Evolutionary conservation across 768 basidiomycete species (phyloP).

Genomic region (Boletus tomentosulus): DNA sequence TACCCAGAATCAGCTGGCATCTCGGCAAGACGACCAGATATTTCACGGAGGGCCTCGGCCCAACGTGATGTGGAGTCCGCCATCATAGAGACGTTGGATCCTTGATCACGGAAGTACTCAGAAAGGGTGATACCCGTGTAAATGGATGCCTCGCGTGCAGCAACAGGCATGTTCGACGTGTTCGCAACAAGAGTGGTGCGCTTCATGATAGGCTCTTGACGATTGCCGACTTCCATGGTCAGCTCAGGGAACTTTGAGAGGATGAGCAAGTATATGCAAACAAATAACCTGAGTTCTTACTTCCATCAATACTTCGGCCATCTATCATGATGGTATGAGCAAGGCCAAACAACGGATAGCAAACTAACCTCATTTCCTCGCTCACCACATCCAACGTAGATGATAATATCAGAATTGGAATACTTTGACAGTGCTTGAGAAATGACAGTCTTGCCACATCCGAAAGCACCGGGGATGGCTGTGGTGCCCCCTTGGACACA

Average conservation of each 20-base stretch:
- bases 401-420: slow-evolving; percentile 98
- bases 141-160: slow-evolving; percentile 97
- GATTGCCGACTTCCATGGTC: slow-evolving; percentile 86
- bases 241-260: slow-evolving; percentile 72
- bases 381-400: slow-evolving; percentile 99
- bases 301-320: slow-evolving; percentile 99
- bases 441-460: slow-evolving; percentile 98
- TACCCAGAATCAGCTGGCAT: slow-evolving; percentile 99
- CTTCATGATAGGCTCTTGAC: slow-evolving; percentile 99
- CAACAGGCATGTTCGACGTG: slow-evolving; percentile 99
- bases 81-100: slow-evolving; percentile 98
- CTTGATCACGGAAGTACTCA: slow-evolving; percentile 99
- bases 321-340: slow-evolving; percentile 41
- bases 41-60: slow-evolving; percentile 99
- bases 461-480: slow-evolving; percentile 98
- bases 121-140: slow-evolving; percentile 99
- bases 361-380: slow-evolving; percentile 85
- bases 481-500: slow-evolving; percentile 96
- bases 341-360: slow-evolving; percentile 32
- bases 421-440: slow-evolving; percentile 97
- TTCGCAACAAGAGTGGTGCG: slow-evolving; percentile 98
- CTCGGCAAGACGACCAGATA: slow-evolving; percentile 97
- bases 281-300: slow-evolving; percentile 35
- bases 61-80: slow-evolving; percentile 98
- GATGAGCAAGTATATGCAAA: slow-evolving; percentile 12